phyloP scores from a whole-genome alignment of 2,329 filamentous ascomycete genomes.

The Cladosporium austrohemisphaericum region DNA sequence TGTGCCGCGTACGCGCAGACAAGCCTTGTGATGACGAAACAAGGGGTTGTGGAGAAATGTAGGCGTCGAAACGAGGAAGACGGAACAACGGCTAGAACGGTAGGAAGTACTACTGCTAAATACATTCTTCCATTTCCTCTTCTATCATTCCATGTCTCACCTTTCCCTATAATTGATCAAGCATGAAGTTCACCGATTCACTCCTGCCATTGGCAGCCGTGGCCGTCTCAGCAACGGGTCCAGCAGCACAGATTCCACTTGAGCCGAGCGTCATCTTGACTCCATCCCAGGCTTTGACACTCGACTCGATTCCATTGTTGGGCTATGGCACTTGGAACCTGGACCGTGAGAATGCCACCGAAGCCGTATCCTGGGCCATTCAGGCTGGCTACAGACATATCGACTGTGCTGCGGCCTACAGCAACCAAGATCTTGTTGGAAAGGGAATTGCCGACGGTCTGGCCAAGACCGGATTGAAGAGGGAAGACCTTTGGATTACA shows the following conservation, averaged over 20 bases:
- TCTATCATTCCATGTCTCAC: no score
- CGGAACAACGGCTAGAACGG: not conserved
- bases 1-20: slow-evolving; percentile 6
- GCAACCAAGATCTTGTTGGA: slow-evolving; percentile 44
- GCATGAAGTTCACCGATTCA: not conserved
- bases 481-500: slow-evolving; percentile 39
- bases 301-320: slow-evolving; percentile 32
- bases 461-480: slow-evolving; percentile 29
- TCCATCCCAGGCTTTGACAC: slow-evolving; percentile 20
- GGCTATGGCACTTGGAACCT: slow-evolving; percentile 41
- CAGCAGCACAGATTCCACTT: slow-evolving; percentile 26
- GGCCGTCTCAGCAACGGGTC: slow-evolving; percentile 15
- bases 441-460: slow-evolving; percentile 39
- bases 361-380: slow-evolving; percentile 38
- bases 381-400: slow-evolving; percentile 53
- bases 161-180: not conserved
- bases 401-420: slow-evolving; percentile 46
- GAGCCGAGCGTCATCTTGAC: slow-evolving; percentile 16
- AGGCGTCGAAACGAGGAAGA: not conserved
- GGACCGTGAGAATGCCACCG: slow-evolving; percentile 33
- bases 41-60: slow-evolving; percentile 9
- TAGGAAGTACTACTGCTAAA: not conserved
- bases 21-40: slow-evolving; percentile 11
- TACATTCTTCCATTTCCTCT: not conserved
- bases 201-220: slow-evolving; percentile 25